Conservation (phyloP, 2,329 filamentous ascomycete genomes). For the Thelonectria discophora region DNA sequence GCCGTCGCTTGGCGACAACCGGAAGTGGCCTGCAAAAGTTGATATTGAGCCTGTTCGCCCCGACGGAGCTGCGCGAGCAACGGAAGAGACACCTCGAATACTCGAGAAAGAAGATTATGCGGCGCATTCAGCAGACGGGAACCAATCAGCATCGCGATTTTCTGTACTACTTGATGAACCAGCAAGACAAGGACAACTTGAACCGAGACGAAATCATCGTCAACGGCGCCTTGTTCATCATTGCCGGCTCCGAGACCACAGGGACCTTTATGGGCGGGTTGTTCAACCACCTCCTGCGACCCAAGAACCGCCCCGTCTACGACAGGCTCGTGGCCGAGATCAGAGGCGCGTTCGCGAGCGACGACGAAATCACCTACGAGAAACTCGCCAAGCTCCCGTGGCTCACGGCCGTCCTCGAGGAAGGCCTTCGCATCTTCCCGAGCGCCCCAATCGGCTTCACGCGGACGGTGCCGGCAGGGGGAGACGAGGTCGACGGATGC, state of each 20-base stretch:
- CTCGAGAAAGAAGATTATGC: conserved; percentile 48
- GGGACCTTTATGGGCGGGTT: conserved; percentile 44
- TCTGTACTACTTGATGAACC: conserved; percentile 48
- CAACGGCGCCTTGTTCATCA: conserved; percentile 45
- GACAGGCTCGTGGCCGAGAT: conserved; percentile 50
- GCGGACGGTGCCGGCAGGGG: conserved; percentile 45
- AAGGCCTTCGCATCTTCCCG: conserved; percentile 53
- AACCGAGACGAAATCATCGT: conserved; percentile 46
- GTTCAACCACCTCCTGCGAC: conserved; percentile 45
- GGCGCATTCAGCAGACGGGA: conserved; percentile 36
- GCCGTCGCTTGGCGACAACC: conserved; percentile 16
- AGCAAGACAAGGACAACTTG: conserved; percentile 47
- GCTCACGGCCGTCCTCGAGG: conserved; percentile 52
- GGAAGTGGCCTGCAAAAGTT: conserved; percentile 23
- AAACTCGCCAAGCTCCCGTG: conserved; percentile 49
- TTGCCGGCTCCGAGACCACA: conserved; percentile 48
- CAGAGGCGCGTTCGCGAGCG: conserved; percentile 31
- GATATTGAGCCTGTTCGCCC: conserved; percentile 24
- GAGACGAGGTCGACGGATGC: conserved; percentile 24
- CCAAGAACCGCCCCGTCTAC: conserved; percentile 41
- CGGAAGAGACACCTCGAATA: conserved; percentile 46
- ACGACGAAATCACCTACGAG: conserved; percentile 48
- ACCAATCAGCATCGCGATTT: conserved; percentile 44
- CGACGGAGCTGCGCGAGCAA: conserved; percentile 34
- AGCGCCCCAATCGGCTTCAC: conserved; percentile 39